Conservation (phyloP, 306 rosid species). For the Senna siamea region DNA sequence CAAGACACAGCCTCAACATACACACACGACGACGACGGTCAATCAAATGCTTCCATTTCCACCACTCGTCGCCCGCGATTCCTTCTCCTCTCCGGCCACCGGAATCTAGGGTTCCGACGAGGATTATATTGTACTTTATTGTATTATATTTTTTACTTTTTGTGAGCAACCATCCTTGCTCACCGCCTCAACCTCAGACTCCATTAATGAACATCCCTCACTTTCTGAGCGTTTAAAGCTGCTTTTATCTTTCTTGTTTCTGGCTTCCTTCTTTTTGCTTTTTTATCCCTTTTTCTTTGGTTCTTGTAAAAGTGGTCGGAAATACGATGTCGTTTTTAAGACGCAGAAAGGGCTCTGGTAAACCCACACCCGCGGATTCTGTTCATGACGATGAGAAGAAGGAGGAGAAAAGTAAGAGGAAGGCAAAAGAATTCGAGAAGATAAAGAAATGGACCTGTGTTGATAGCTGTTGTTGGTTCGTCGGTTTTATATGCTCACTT, state of each 20-base stretch:
- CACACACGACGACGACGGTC: background rate
- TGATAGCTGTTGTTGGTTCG: constrained; percentile 73
- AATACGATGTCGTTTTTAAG: constrained; percentile 65
- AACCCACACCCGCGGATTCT: constrained; percentile 27
- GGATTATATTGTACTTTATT: background rate
- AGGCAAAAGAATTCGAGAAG: background rate
- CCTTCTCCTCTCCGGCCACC: constrained; percentile 27
- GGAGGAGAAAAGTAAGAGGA: constrained; percentile 1
- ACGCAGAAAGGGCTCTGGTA: constrained; percentile 53
- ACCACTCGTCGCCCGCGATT: constrained; percentile 15
- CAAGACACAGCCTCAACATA: background rate
- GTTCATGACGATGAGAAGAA: background rate
- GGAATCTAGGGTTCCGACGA: constrained; percentile 33
- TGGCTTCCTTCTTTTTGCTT: background rate
- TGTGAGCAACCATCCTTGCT: constrained; percentile 18
- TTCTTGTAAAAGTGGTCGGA: background rate
- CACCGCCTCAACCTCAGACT: constrained; percentile 36
- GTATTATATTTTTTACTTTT: background rate
- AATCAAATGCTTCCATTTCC: constrained; percentile 30
- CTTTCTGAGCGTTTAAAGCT: constrained; percentile 24
- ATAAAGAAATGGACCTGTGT: constrained; percentile 56
- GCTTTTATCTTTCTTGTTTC: background rate
- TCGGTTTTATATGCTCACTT: constrained; percentile 67
- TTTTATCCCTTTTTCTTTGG: background rate
- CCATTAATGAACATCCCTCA: constrained; percentile 3